These are phyloP conservation scores for Fusarium sp. DNA, from an alignment of 2,329 filamentous ascomycete genomes.

Conservation along the genomic window DNA sequence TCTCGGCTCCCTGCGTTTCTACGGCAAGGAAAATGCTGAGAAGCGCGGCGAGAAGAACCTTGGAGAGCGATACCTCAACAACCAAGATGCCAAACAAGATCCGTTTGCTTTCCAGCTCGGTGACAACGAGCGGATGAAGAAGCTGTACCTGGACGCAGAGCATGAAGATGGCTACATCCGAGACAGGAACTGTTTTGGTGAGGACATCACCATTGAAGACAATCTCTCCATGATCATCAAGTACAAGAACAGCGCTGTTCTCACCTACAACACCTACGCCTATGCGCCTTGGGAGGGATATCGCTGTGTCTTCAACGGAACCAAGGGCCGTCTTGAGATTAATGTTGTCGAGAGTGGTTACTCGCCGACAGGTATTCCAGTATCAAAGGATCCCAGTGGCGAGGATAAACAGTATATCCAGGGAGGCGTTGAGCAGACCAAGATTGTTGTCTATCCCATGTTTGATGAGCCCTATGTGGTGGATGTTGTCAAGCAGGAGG, in stretches of 20 bases:
- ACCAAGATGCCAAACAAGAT: constrained; percentile 62
- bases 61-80: constrained; percentile 62
- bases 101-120: constrained; percentile 70
- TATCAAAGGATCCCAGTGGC: constrained; percentile 58
- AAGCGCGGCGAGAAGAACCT: constrained; percentile 62
- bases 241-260: constrained; percentile 66
- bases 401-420: constrained; percentile 37
- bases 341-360: constrained; percentile 73
- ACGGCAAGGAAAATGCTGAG: constrained; percentile 71
- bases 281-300: constrained; percentile 74
- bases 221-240: constrained; percentile 70
- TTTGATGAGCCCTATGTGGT: constrained; percentile 69
- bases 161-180: constrained; percentile 72
- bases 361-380: constrained; percentile 66
- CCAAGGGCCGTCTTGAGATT: constrained; percentile 67
- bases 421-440: constrained; percentile 48
- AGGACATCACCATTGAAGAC: constrained; percentile 73
- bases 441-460: constrained; percentile 63
- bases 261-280: constrained; percentile 69
- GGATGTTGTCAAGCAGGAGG: constrained; percentile 62
- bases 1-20: constrained; percentile 69
- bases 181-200: constrained; percentile 71
- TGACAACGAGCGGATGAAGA: constrained; percentile 63
- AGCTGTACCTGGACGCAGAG: constrained; percentile 71
- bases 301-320: constrained; percentile 68